phyloP scores from a whole-genome alignment of 768 basidiomycete species.

The Russula brevipes region DNA sequence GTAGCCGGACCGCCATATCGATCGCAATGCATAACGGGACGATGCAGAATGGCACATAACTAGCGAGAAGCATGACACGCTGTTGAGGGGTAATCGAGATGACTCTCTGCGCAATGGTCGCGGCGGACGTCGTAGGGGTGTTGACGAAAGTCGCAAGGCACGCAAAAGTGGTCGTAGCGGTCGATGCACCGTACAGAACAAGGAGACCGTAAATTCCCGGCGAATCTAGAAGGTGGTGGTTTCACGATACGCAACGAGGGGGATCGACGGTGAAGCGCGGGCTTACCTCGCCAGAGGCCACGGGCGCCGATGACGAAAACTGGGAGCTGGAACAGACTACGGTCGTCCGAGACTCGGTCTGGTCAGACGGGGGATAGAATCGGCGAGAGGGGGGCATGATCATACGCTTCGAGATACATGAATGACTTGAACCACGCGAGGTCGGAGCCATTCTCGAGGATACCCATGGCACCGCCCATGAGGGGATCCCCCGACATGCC shows the following conservation, averaged over 20 bases:
- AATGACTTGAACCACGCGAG: constrained; percentile 65
- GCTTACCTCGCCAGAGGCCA: constrained; percentile 52
- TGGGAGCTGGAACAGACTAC: constrained; percentile 67
- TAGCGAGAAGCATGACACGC: constrained; percentile 51
- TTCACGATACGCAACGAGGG: background rate
- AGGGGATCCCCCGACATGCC: constrained; percentile 62
- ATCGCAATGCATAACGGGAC: constrained; percentile 65
- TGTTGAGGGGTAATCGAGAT: constrained; percentile 48
- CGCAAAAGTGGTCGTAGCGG: constrained; percentile 71
- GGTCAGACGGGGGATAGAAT: background rate
- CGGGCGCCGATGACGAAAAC: constrained; percentile 65
- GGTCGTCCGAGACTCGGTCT: background rate
- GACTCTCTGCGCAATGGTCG: constrained; percentile 31
- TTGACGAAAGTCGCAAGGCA: constrained; percentile 59
- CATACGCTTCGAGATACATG: constrained; percentile 56
- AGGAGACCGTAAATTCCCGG: constrained; percentile 56
- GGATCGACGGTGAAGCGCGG: background rate
- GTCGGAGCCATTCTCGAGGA: constrained; percentile 31
- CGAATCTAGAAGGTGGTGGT: constrained; percentile 36
- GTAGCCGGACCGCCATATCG: constrained; percentile 53
- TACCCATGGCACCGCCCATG: constrained; percentile 48
- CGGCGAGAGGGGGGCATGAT: background rate
- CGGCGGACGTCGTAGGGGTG: constrained; percentile 40
- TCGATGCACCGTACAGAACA: constrained; percentile 70
- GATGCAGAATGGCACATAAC: constrained; percentile 73